Percentiles rank a stretch among this genome's conserved stretches.
phyloP scores from a whole-genome alignment of 2,329 filamentous ascomycete genomes.

The Emydomyces testavorans region DNA sequence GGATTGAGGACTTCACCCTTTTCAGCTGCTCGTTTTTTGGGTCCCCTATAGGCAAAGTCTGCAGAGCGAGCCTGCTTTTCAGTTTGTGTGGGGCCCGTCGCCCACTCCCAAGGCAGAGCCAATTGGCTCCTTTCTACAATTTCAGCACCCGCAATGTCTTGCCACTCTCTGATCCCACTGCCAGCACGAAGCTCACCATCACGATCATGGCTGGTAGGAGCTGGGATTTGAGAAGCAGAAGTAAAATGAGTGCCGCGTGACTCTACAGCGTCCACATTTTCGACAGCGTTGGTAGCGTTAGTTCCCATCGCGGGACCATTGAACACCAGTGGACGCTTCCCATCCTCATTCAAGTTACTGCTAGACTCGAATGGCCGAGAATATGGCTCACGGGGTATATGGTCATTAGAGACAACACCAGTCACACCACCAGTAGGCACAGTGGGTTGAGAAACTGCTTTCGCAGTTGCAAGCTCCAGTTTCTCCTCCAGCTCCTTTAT shows the following conservation, averaged over 20 bases:
- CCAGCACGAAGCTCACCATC: not conserved
- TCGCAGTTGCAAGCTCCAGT: not conserved
- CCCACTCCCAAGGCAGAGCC: not conserved
- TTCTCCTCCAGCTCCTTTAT: conserved; percentile 2
- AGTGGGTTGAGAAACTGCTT: not conserved
- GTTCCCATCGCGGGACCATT: not conserved
- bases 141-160: not conserved
- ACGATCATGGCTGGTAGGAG: not conserved
- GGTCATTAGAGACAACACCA: not conserved
- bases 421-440: not conserved
- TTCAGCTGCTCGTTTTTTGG: not conserved
- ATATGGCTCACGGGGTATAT: not conserved
- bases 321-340: not conserved
- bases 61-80: not conserved
- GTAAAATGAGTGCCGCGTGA: not conserved
- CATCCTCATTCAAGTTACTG: conserved; percentile 2
- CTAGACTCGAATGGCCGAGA: not conserved
- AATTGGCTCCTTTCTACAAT: not conserved
- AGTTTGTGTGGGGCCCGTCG: not conserved
- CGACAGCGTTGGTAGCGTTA: not conserved
- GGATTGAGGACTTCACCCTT: not conserved
- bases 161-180: not conserved
- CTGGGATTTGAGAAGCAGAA: not conserved
- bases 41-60: not conserved
- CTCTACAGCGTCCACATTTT: not conserved